Evolutionary conservation across 2,329 filamentous ascomycete genomes (phyloP).

Genomic region (Metarhizium anisopliae): DNA sequence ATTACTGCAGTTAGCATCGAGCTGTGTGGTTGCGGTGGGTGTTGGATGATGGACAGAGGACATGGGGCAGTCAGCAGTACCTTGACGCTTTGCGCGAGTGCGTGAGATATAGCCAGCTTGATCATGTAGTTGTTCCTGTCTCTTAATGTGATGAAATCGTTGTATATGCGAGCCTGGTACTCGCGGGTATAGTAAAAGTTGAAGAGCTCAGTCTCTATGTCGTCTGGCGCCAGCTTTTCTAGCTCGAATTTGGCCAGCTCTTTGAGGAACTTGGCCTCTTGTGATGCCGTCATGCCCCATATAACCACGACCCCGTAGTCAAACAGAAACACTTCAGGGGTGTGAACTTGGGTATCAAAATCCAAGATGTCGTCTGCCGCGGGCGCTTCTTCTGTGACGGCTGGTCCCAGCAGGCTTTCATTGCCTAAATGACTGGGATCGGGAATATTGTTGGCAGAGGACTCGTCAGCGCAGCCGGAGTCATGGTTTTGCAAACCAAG

Average conservation of each 20-base stretch:
- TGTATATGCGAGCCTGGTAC: constrained; percentile 98
- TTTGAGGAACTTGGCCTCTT: constrained; percentile 86
- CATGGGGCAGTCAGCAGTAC: constrained; percentile 27
- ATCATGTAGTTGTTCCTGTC: constrained; percentile 98
- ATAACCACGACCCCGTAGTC: constrained; percentile 97
- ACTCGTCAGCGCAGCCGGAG: constrained; percentile 21
- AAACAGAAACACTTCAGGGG: constrained; percentile 90
- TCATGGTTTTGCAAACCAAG: constrained; percentile 45
- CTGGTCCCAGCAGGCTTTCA: constrained; percentile 26
- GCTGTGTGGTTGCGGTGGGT: background rate
- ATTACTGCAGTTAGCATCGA: constrained; percentile 10
- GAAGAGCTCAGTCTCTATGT: constrained; percentile 93
- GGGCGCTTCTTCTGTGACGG: constrained; percentile 24
- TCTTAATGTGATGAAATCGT: constrained; percentile 92
- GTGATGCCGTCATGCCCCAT: constrained; percentile 90
- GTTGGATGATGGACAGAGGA: no score
- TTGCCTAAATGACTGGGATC: constrained; percentile 17
- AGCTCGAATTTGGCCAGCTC: constrained; percentile 91
- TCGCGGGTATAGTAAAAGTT: constrained; percentile 99
- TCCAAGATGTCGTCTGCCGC: constrained; percentile 48
- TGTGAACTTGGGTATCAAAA: constrained; percentile 82
- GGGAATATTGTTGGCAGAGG: constrained; percentile 16
- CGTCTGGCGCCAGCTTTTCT: constrained; percentile 79
- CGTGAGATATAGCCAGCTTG: constrained; percentile 93
- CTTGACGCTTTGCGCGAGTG: constrained; percentile 92